Conservation (phyloP, 495 filamentous ascomycete genomes). For the Letharia lupina region DNA sequence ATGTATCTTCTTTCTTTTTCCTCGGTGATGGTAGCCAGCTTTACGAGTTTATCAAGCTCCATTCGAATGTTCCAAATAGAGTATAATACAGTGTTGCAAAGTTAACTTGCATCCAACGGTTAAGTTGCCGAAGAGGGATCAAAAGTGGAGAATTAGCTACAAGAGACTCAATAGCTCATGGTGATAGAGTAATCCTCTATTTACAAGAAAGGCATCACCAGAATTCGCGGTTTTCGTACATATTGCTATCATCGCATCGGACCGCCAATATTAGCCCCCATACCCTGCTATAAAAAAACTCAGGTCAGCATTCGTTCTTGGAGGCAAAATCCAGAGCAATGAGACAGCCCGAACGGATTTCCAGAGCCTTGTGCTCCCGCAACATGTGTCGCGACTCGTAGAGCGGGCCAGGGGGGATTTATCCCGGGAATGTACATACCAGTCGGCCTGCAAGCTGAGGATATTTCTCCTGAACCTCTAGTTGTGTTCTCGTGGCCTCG, state of each 20-base stretch:
- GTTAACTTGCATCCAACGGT: conserved; percentile 4
- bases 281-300: conserved; percentile 41
- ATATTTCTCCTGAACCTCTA: conserved; percentile 97
- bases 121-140: conserved; percentile 1
- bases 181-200: background rate
- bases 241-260: conserved; percentile 18
- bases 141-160: conserved; percentile 22
- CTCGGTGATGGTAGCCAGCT: background rate
- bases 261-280: conserved; percentile 47
- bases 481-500: conserved; percentile 91
- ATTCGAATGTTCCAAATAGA: background rate
- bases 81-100: conserved; percentile 12
- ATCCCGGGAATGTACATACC: background rate
- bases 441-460: conserved; percentile 83
- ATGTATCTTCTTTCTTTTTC: background rate
- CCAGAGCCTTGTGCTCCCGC: background rate
- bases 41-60: background rate
- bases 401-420: background rate
- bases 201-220: background rate
- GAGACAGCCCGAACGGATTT: background rate
- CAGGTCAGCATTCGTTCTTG: background rate
- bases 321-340: background rate
- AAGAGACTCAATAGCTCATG: background rate
- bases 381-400: background rate
- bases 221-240: background rate